A percentile compares a stretch with the other conserved stretches of the same genome.
Evolutionary conservation across 2,329 filamentous ascomycete genomes (phyloP).

Genomic region (Camillea tinctor): DNA sequence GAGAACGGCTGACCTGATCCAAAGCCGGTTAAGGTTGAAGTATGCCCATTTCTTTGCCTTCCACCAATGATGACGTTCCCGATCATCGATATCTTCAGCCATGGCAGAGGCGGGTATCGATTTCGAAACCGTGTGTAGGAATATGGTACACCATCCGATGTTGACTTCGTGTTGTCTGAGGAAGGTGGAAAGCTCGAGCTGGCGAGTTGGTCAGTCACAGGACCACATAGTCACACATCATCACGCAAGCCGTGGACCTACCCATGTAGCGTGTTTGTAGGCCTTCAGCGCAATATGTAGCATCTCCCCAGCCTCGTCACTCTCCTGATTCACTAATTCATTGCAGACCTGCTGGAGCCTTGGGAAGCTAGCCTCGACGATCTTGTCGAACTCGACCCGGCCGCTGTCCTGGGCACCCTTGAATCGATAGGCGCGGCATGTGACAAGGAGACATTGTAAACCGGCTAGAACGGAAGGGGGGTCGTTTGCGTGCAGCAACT

Average conservation of each 20-base stretch:
- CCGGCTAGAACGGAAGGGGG: slow-evolving; percentile 86
- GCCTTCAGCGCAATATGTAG: slow-evolving; percentile 91
- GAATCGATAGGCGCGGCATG: slow-evolving; percentile 94
- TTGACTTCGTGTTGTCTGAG: slow-evolving; percentile 80
- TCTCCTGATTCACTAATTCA: slow-evolving; percentile 85
- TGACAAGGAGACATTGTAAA: slow-evolving; percentile 87
- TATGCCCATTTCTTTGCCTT: slow-evolving; percentile 99
- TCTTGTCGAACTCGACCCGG: slow-evolving; percentile 86
- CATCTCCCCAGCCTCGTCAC: slow-evolving; percentile 94
- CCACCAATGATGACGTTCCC: slow-evolving; percentile 97
- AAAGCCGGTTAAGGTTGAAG: slow-evolving; percentile 93
- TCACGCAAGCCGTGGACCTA: slow-evolving; percentile 46
- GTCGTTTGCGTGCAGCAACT: slow-evolving; percentile 83
- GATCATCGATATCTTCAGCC: slow-evolving; percentile 74
- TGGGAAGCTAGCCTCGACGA: slow-evolving; percentile 88
- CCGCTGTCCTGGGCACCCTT: slow-evolving; percentile 75
- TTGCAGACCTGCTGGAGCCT: slow-evolving; percentile 83
- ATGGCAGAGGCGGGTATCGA: slow-evolving; percentile 76
- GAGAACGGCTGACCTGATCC: slow-evolving; percentile 65
- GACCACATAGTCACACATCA: neutral
- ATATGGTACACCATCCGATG: slow-evolving; percentile 94
- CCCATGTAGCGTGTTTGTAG: slow-evolving; percentile 97
- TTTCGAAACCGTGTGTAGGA: slow-evolving; percentile 87
- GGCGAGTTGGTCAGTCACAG: slow-evolving; percentile 21
- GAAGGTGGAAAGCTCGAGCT: slow-evolving; percentile 82